Percentiles rank a stretch among this genome's conserved stretches.
phyloP scores from a whole-genome alignment of 768 basidiomycete species.

The Hortiboletus campestris region DNA sequence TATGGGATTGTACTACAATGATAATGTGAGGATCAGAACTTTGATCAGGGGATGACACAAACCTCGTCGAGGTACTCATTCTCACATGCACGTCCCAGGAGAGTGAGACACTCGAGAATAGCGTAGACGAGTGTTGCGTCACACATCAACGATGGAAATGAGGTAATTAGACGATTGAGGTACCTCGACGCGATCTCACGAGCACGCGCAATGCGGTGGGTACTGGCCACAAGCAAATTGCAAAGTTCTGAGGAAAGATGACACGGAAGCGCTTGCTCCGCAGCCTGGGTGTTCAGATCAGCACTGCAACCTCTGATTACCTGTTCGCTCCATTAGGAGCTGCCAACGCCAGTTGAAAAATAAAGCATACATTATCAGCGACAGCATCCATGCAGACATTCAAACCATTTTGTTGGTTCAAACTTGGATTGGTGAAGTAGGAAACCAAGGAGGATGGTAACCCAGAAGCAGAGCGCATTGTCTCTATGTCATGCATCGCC shows the following conservation, averaged over 20 bases:
- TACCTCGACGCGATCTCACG: slow-evolving; percentile 82
- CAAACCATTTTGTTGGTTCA: slow-evolving; percentile 70
- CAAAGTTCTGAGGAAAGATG: slow-evolving; percentile 72
- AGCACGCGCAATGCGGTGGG: slow-evolving; percentile 79
- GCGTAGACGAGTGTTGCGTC: slow-evolving; percentile 83
- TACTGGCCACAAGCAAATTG: slow-evolving; percentile 71
- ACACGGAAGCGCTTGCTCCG: slow-evolving; percentile 74
- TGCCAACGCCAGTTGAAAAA: not conserved
- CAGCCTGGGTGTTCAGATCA: slow-evolving; percentile 70
- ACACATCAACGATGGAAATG: slow-evolving; percentile 94
- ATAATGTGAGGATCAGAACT: not conserved
- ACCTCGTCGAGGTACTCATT: slow-evolving; percentile 93
- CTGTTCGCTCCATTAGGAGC: slow-evolving; percentile 38
- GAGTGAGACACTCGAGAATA: slow-evolving; percentile 87
- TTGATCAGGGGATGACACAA: slow-evolving; percentile 12
- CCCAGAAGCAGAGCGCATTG: slow-evolving; percentile 77
- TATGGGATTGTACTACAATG: slow-evolving; percentile 78
- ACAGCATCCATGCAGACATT: slow-evolving; percentile 81
- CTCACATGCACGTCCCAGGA: slow-evolving; percentile 84
- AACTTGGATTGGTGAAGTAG: slow-evolving; percentile 84
- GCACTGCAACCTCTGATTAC: slow-evolving; percentile 74
- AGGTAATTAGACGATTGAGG: slow-evolving; percentile 79
- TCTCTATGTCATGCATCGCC: slow-evolving; percentile 85
- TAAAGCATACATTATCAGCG: slow-evolving; percentile 67
- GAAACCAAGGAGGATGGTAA: slow-evolving; percentile 77